phyloP scores from a whole-genome alignment of 2,329 filamentous ascomycete species.

The Colletotrichum sp. region DNA sequence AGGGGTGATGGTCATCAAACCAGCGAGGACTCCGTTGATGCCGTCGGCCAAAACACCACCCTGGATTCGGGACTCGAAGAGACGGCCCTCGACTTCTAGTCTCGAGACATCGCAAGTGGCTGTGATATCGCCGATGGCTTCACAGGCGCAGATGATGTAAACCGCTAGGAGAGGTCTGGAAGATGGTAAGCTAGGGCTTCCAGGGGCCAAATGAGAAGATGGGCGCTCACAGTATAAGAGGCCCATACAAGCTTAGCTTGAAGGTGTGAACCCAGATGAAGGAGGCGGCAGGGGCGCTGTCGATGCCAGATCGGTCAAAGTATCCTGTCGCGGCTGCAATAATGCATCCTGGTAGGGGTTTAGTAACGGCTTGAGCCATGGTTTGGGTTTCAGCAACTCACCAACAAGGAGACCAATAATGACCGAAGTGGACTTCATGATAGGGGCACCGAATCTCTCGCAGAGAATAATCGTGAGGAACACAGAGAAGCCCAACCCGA shows the following conservation, averaged over 20 bases:
- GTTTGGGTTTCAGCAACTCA: not conserved
- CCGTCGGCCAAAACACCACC: conserved; percentile 82
- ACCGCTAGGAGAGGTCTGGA: conserved; percentile 66
- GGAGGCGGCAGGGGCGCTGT: conserved; percentile 71
- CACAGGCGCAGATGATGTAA: conserved; percentile 77
- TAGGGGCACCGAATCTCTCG: conserved; percentile 80
- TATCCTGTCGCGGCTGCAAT: conserved; percentile 81
- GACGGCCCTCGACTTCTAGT: conserved; percentile 73
- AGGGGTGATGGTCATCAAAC: conserved; percentile 79
- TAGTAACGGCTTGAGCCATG: not conserved
- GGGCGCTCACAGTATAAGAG: conserved; percentile 62
- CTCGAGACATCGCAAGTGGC: conserved; percentile 82
- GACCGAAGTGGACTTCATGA: conserved; percentile 83
- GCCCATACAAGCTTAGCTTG: conserved; percentile 72
- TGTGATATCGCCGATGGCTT: conserved; percentile 81
- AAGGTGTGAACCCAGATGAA: conserved; percentile 86
- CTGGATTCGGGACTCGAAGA: conserved; percentile 80
- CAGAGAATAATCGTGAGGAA: conserved; percentile 81
- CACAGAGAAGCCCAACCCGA: conserved; percentile 80
- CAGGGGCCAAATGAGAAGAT: not conserved
- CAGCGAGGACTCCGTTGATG: conserved; percentile 75
- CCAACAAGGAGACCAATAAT: conserved; percentile 69
- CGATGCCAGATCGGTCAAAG: conserved; percentile 76
- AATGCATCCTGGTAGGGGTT: conserved; percentile 67
- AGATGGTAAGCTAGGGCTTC: not conserved